A percentile compares a stretch with the other conserved stretches of the same genome.
Conservation (phyloP, 73 alveolate genomes). For the Uronychia setigera region DNA sequence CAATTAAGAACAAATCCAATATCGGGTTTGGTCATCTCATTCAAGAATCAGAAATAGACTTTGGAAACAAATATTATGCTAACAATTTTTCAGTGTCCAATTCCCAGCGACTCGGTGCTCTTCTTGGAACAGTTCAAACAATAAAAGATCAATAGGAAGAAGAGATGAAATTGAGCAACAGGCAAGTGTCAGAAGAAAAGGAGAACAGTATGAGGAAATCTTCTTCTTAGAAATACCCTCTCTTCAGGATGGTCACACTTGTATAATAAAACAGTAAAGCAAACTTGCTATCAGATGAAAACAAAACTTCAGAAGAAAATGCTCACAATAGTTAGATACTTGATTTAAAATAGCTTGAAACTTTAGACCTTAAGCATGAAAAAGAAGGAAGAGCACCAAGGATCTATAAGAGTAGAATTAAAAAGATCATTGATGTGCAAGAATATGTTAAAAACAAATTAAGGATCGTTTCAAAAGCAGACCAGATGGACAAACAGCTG, state of each 20-base stretch:
- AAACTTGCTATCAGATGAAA: neutral
- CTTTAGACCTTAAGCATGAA: no score
- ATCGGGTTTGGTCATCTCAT: neutral
- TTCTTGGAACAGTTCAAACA: neutral
- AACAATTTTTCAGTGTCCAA: neutral
- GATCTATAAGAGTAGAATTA: neutral
- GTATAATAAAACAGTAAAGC: neutral
- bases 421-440: neutral
- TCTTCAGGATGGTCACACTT: neutral
- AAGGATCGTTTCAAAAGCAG: neutral
- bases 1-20: neutral
- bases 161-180: no score
- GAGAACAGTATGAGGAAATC: neutral
- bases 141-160: no score
- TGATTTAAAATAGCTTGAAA: no score
- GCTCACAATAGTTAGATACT: no score
- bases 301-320: neutral
- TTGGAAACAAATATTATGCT: neutral
- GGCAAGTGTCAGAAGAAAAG: neutral
- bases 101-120: neutral
- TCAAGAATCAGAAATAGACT: neutral
- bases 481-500: neutral
- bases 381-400: neutral
- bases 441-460: neutral
- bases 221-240: no score